Percentiles rank a stretch among this genome's conserved stretches.
Conservation (phyloP, 2,329 filamentous ascomycete species). For the Didymosphaeria variabile region DNA sequence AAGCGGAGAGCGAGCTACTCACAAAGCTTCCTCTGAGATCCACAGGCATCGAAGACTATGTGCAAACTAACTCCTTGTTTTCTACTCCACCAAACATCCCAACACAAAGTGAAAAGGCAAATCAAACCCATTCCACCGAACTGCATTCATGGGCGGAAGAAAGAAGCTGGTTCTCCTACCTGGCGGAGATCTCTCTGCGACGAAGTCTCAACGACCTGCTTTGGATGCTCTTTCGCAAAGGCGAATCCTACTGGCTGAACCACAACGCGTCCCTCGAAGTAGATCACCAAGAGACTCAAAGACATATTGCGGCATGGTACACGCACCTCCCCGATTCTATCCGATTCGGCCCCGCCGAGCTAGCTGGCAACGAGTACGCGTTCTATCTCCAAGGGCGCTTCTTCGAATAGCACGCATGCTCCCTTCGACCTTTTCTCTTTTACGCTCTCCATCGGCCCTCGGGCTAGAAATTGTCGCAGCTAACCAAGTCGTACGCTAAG, state of each 20-base stretch:
- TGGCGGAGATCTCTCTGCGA: constrained; percentile 15
- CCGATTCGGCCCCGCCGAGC: constrained; percentile 1
- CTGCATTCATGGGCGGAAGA: constrained; percentile 11
- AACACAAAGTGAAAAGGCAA: background rate
- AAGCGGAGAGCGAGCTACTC: constrained; percentile 16
- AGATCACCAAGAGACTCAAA: constrained; percentile 14
- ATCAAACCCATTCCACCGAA: background rate
- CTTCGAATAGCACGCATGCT: constrained; percentile 12
- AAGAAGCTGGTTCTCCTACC: constrained; percentile 18
- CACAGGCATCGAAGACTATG: constrained; percentile 16
- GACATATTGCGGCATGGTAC: constrained; percentile 17
- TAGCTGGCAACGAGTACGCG: constrained; percentile 14
- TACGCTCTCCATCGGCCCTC: constrained; percentile 12
- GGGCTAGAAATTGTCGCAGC: background rate
- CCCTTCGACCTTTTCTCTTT: constrained; percentile 15
- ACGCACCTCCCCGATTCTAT: constrained; percentile 16
- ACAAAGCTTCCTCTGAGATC: constrained; percentile 14
- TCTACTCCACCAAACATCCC: constrained; percentile 14
- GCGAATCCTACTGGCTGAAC: constrained; percentile 15
- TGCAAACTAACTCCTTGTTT: constrained; percentile 14
- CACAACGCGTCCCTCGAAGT: constrained; percentile 3
- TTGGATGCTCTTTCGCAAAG: constrained; percentile 17
- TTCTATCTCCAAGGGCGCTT: constrained; percentile 19
- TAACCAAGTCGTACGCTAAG: constrained; percentile 6
- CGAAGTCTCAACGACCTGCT: constrained; percentile 15